Conservation (phyloP, 768 basidiomycete genomes). For the Nidula microcarpa region DNA sequence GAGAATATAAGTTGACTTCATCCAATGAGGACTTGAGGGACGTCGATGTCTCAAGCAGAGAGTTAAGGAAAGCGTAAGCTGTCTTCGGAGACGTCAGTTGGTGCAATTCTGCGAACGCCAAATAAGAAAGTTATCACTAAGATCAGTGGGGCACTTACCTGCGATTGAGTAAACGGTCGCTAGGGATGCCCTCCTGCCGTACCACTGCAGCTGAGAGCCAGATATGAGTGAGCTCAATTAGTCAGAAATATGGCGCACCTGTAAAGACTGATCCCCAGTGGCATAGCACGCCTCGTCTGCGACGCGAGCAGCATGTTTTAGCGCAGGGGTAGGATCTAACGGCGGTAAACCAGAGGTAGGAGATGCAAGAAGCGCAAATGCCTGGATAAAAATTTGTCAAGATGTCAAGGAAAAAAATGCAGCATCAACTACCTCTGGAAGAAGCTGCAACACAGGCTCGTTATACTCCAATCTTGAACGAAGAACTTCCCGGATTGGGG, state of each 20-base stretch:
- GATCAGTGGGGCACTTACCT: conserved; percentile 31
- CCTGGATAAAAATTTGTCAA: conserved; percentile 37
- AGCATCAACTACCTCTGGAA: conserved; percentile 59
- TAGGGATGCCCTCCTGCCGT: conserved; percentile 60
- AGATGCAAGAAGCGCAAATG: conserved; percentile 65
- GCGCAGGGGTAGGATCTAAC: conserved; percentile 56
- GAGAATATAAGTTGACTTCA: conserved; percentile 53
- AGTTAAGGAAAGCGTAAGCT: conserved; percentile 61
- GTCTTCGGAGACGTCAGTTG: conserved; percentile 77
- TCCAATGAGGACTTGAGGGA: conserved; percentile 41
- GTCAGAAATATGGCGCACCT: conserved; percentile 34
- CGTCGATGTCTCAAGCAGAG: conserved; percentile 50
- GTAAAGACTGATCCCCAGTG: conserved; percentile 48
- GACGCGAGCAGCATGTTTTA: conserved; percentile 57
- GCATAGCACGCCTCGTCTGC: conserved; percentile 72
- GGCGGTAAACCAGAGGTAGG: conserved; percentile 44
- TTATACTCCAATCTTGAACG: conserved; percentile 59
- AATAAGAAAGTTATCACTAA: not conserved
- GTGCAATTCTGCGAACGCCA: conserved; percentile 56
- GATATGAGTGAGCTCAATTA: conserved; percentile 2
- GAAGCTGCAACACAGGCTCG: conserved; percentile 56
- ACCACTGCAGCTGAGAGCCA: conserved; percentile 63
- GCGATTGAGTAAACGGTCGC: conserved; percentile 71
- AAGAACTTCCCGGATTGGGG: conserved; percentile 48
- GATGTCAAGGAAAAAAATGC: not conserved